Evolutionary conservation across 1,284 basidiomycete genomes (phyloP), one percentile per base, ranked within the genome.

Genomic region (Amylostereum areolatum): DNA sequence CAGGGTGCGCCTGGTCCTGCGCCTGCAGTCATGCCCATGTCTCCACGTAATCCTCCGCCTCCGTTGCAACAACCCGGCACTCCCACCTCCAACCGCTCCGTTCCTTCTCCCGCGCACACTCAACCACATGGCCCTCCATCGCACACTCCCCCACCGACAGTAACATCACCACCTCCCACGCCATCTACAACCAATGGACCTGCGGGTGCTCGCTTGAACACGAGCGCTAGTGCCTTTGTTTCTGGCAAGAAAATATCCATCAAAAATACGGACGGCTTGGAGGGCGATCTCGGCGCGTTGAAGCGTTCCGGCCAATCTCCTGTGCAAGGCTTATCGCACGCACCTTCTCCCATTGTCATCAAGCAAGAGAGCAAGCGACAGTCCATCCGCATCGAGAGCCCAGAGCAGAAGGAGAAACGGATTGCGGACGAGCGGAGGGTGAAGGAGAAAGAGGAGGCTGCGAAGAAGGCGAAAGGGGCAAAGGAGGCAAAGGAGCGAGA

Each of bases 131-230:
- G n/a, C n/a, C 78, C 78, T 2, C 68, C 72, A 5, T 71, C 77
- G 24, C 66, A 77, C 11, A 75, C 78, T 51, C 69, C 73, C 42
- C 67, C 79, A 11, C 66, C 74, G 5, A 68, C 64, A 40, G 59
- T 85, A 4, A 74, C 81, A 2, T 83, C 85, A 0, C 81, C 85
- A 1, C 84, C 85, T n/a, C 73, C 83, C 4, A 85, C 85, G 2
- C 82, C 84, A 2, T 74, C 80, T 1, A 67, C 78, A 0, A 56
- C 73, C 5, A 64, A 68, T n/a, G 66, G 65, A n/a, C n/a, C n/a
- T n/a, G n/a, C n/a, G n/a, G n/a, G n/a, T n/a, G n/a, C n/a, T n/a
- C 70, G 75, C 8, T 69, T 88, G 48, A 86, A 81, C 59, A 75
- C 77, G 6, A 74, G 73, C 57, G 84, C 85, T 1, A 75, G 64